A percentile compares a stretch with the other conserved stretches of the same genome.
phyloP scores from a whole-genome alignment of 176 grass and related monocot genomes.

The Carex cristatella region DNA sequence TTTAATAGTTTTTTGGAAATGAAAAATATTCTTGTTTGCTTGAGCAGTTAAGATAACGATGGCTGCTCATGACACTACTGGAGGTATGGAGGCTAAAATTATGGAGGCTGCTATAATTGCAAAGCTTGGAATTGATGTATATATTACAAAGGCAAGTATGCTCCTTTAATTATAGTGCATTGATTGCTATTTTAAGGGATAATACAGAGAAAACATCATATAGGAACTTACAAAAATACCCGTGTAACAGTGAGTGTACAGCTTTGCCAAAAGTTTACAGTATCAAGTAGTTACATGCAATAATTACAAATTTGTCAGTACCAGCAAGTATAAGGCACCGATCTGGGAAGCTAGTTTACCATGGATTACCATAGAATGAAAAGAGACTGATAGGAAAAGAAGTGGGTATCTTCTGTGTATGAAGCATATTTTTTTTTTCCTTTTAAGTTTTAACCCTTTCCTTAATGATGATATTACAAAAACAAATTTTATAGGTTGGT shows the following conservation, averaged over 20 bases:
- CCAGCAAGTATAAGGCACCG: neutral
- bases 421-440: neutral
- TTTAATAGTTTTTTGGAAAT: constrained; percentile 10
- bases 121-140: constrained; percentile 81
- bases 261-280: neutral
- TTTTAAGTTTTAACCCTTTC: neutral
- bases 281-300: neutral
- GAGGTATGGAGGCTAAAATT: constrained; percentile 95
- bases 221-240: neutral
- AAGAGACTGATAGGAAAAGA: neutral
- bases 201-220: neutral
- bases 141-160: constrained; percentile 67
- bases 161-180: neutral
- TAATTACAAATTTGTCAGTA: neutral
- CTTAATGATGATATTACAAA: neutral
- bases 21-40: constrained; percentile 18
- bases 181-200: neutral
- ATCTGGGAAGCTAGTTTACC: neutral
- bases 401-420: neutral
- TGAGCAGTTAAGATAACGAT: constrained; percentile 72
- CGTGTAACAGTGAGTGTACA: neutral
- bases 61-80: constrained; percentile 85
- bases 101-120: constrained; percentile 73
- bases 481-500: constrained; percentile 41
- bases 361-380: neutral